A percentile compares a stretch with the other conserved stretches of the same genome.
Evolutionary conservation across 164 flowering plant species (phyloP).

Genomic region (Magnolia officinalis): DNA sequence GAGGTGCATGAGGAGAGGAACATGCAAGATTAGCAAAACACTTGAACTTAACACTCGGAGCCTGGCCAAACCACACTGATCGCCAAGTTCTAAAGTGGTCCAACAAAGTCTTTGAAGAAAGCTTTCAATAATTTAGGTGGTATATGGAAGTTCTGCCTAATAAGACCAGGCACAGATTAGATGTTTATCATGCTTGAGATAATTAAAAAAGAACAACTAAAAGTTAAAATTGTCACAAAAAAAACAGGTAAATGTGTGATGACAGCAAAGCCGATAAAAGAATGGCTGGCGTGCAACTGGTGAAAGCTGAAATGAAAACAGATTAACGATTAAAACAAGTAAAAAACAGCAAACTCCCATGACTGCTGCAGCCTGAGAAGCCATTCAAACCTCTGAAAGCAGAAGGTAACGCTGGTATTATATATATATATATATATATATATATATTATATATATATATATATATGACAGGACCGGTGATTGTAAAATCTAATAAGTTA

Average conservation of each 20-base stretch:
- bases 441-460: too few relatives aligned
- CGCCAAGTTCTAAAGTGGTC: too few relatives aligned
- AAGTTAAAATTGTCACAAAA: background rate
- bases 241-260: too few relatives aligned
- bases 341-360: background rate
- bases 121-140: background rate
- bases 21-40: background rate
- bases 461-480: background rate
- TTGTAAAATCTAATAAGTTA: background rate
- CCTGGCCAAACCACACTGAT: background rate
- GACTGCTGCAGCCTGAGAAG: background rate
- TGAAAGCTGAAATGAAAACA: background rate
- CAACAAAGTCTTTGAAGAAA: too few relatives aligned
- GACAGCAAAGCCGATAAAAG: too few relatives aligned
- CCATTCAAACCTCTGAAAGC: background rate
- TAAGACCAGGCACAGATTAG: background rate
- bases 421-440: too few relatives aligned
- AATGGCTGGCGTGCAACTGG: background rate
- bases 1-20: background rate
- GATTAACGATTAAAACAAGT: background rate
- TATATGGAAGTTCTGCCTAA: background rate
- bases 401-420: too few relatives aligned
- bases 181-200: background rate
- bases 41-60: background rate
- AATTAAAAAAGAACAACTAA: too few relatives aligned